Conservation (phyloP, 768 basidiomycete species). For the Russula foetens region DNA sequence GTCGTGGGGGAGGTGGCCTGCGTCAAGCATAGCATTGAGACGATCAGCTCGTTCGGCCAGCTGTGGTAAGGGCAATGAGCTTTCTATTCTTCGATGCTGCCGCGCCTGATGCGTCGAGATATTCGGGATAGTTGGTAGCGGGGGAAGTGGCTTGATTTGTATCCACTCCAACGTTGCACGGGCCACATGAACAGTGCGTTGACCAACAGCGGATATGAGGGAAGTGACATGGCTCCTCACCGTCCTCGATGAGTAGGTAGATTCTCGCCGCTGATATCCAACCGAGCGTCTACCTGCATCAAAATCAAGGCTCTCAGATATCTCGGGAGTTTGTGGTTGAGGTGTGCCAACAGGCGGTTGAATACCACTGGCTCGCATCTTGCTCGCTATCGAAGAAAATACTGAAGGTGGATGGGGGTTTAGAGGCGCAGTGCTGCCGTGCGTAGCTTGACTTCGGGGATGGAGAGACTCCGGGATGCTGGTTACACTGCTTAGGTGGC, state of each 20-base stretch:
- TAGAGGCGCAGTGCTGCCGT: conserved; percentile 7
- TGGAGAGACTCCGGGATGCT: background rate
- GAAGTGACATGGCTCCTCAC: conserved; percentile 41
- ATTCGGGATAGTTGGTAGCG: conserved; percentile 45
- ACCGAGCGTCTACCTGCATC: background rate
- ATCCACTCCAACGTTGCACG: conserved; percentile 29
- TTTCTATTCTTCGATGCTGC: conserved; percentile 38
- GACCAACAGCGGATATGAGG: conserved; percentile 34
- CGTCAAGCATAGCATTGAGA: conserved; percentile 43
- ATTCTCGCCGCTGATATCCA: conserved; percentile 27
- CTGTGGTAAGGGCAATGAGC: conserved; percentile 42
- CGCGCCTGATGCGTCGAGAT: conserved; percentile 36
- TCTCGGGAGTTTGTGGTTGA: background rate
- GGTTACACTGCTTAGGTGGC: conserved; percentile 16
- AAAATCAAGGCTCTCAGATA: background rate
- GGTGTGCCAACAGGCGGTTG: background rate
- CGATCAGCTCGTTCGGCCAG: conserved; percentile 43
- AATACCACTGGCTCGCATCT: background rate
- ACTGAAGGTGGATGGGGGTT: background rate
- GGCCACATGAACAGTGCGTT: conserved; percentile 9
- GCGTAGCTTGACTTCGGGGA: conserved; percentile 1
- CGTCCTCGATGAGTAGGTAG: conserved; percentile 33
- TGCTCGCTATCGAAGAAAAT: background rate
- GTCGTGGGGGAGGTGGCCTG: conserved; percentile 44
- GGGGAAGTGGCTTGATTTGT: conserved; percentile 48